A percentile compares a stretch with the other conserved stretches of the same genome.
phyloP scores from a whole-genome alignment of 2,329 filamentous ascomycete genomes.

The Aureobasidium uvarum region DNA sequence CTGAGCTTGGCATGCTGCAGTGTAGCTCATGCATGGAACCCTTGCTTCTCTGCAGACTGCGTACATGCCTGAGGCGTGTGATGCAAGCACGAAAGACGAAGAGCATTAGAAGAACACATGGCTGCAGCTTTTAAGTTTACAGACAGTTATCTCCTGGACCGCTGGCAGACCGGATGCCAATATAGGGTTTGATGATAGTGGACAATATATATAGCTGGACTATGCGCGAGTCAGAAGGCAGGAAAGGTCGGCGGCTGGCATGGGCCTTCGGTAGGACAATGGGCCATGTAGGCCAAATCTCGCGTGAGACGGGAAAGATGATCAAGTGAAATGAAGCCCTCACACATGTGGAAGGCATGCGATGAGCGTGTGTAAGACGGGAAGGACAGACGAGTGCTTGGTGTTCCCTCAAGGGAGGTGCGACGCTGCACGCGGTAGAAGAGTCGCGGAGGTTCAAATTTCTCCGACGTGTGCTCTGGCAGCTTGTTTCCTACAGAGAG shows the following conservation, averaged over 20 bases:
- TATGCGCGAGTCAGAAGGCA: conserved; percentile 2
- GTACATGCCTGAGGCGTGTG: conserved; percentile 14
- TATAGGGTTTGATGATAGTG: conserved; percentile 16
- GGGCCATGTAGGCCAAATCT: background rate
- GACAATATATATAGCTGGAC: background rate
- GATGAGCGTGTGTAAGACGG: background rate
- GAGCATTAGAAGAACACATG: conserved; percentile 9
- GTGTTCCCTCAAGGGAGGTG: conserved; percentile 2
- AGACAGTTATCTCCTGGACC: background rate
- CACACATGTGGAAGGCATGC: conserved; percentile 20
- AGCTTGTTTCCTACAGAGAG: too few species aligned
- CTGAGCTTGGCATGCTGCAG: conserved; percentile 16
- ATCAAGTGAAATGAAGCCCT: conserved; percentile 1
- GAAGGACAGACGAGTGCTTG: background rate
- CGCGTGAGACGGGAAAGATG: conserved; percentile 10
- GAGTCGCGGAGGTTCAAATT: background rate
- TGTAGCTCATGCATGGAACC: conserved; percentile 19
- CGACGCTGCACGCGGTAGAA: conserved; percentile 17
- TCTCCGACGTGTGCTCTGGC: background rate
- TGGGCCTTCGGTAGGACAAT: background rate
- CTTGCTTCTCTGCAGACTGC: conserved; percentile 19
- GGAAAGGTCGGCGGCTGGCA: background rate
- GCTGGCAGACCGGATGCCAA: background rate
- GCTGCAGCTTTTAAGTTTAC: background rate
- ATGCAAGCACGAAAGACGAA: background rate